phyloP scores from a whole-genome alignment of 495 filamentous ascomycete genomes.

The Hamigera avellanea region DNA sequence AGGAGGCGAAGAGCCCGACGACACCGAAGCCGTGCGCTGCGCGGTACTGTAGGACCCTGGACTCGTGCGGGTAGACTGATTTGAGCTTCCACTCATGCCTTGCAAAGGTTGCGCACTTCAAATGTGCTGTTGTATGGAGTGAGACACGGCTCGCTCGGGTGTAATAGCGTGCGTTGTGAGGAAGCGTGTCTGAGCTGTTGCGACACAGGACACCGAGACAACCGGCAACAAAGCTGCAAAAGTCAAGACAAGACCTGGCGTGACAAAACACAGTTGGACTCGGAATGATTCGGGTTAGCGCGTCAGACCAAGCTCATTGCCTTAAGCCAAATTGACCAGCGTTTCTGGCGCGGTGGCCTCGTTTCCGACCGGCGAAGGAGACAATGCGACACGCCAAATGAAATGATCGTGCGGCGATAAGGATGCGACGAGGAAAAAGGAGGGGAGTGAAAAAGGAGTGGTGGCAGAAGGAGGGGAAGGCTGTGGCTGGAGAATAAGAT shows the following conservation, averaged over 20 bases:
- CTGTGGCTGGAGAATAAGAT: too few species aligned
- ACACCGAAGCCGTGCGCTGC: slow-evolving; percentile 34
- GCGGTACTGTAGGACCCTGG: slow-evolving; percentile 35
- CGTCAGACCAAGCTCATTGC: slow-evolving; percentile 14
- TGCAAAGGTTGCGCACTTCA: slow-evolving; percentile 7
- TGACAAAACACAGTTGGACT: slow-evolving; percentile 1
- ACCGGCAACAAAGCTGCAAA: background rate
- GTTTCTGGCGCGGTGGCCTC: slow-evolving; percentile 7
- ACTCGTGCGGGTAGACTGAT: slow-evolving; percentile 37
- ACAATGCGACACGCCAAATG: background rate
- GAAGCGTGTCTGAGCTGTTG: too few species aligned
- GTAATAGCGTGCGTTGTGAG: too few species aligned
- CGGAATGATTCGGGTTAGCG: slow-evolving; percentile 4
- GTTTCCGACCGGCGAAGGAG: slow-evolving; percentile 7
- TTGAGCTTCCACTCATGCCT: slow-evolving; percentile 40
- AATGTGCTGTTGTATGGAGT: background rate
- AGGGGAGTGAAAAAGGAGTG: background rate
- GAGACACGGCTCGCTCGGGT: too few species aligned
- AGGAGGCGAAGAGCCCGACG: slow-evolving; percentile 35
- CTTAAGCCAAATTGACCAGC: background rate
- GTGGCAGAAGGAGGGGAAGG: too few species aligned
- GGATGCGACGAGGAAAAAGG: background rate
- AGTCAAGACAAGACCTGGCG: background rate
- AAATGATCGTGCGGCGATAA: background rate
- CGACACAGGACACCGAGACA: background rate